phyloP scores from a whole-genome alignment of 148 eudicot species.

The Camellia lanceoleosa region DNA sequence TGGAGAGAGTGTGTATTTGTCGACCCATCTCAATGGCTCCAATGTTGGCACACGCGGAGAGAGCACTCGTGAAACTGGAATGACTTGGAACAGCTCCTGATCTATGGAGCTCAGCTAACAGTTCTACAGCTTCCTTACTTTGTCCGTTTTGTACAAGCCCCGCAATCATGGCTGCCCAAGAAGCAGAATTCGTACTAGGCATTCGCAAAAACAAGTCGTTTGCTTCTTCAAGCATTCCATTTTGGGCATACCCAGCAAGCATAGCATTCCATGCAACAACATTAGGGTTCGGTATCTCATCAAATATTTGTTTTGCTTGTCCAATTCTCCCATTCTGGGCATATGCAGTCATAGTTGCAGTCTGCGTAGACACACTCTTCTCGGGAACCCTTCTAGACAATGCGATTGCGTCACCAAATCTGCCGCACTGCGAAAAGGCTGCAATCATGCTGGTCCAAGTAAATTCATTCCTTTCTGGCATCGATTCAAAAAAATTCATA shows the following conservation, averaged over 20 bases:
- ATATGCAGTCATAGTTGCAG: constrained; percentile 45
- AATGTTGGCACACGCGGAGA: constrained; percentile 37
- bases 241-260: constrained; percentile 40
- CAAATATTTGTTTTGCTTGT: constrained; percentile 36
- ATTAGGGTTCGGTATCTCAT: constrained; percentile 29
- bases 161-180: constrained; percentile 46
- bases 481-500: constrained; percentile 26
- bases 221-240: constrained; percentile 48
- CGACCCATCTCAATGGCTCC: constrained; percentile 39
- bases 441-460: constrained; percentile 47
- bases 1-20: constrained; percentile 40
- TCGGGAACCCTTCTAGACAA: constrained; percentile 26
- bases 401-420: constrained; percentile 37
- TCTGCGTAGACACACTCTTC: constrained; percentile 26
- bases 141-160: constrained; percentile 34
- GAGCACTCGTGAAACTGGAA: constrained; percentile 40
- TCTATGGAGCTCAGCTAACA: constrained; percentile 34
- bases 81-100: constrained; percentile 33
- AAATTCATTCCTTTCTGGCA: constrained; percentile 42
- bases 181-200: constrained; percentile 28
- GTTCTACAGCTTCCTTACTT: constrained; percentile 36
- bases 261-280: constrained; percentile 48
- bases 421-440: constrained; percentile 38
- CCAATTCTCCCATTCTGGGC: constrained; percentile 38
- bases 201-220: constrained; percentile 27